Evolutionary conservation across 805 yeast genomes (phyloP), one percentile per base, ranked within the genome.

Genomic region (Torulaspora quercuum): DNA sequence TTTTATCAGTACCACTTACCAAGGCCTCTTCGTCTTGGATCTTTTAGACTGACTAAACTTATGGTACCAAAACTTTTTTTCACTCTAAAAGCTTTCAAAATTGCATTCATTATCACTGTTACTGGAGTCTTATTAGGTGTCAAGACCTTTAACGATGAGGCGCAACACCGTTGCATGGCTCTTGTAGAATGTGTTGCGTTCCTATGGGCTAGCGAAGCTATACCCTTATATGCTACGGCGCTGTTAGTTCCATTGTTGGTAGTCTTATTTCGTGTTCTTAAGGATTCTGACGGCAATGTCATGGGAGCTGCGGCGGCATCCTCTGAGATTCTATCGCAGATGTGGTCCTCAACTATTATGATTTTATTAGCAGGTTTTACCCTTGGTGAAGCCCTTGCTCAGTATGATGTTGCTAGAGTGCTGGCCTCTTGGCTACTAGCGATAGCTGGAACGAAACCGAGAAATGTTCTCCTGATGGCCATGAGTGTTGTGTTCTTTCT

Each of bases 281-380:
- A 77, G 51, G 63, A 69, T 46, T 65, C 65, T 19, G 69, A 40
- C 55, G 77, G 77, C 16, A 59, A 67, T n/a, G 72, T 77, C 0
- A 65, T 87, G 74, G 44, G 55, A 1, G 88, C 94, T 1, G 65
- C 76, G 0, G 79, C 68, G 1, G 89, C 97, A 1, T 67, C 74
- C 1, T 68, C 76, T 37, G 80, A 70, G 51, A 82, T 89, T 36
- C 76, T 92, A 38, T 62, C 82, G 4, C 67, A 82, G 25, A 90
- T 89, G 97, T 89, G 97, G 97, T 80, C 90, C 3, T 85, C 96
- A 1, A 89, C 90, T 5, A 86, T 90, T 50, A 78, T 88, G 82
- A 74, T 90, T 24, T 67, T 89, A 37, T 65, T 89, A 12, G 97
- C 96, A 40, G 97, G 97, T 4, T 89, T 89, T 63, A 81, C 96